Evolutionary conservation across 2,329 filamentous ascomycete species (phyloP).

Genomic region (Sphaerulina musiva): DNA sequence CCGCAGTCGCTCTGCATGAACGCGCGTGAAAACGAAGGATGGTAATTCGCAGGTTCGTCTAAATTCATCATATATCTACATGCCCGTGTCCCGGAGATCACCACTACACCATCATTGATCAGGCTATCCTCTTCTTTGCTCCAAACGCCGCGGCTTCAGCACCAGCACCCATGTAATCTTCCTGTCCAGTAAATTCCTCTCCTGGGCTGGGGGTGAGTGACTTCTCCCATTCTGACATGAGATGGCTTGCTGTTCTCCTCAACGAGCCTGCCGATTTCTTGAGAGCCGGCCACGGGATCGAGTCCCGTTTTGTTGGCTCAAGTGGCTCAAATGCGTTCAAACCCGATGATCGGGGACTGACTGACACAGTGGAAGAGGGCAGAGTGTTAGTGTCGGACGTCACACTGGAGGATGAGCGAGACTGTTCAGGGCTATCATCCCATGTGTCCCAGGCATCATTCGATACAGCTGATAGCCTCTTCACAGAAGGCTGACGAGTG

Average conservation of each 20-base stretch:
- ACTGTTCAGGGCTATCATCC: constrained; percentile 26
- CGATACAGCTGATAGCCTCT: constrained; percentile 13
- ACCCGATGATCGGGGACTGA: constrained; percentile 21
- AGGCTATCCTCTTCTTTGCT: constrained; percentile 12
- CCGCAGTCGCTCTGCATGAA: no score
- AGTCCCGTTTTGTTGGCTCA: constrained; percentile 33
- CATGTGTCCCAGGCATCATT: constrained; percentile 31
- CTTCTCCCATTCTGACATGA: constrained; percentile 90
- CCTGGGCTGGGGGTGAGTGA: constrained; percentile 48
- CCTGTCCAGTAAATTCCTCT: constrained; percentile 21
- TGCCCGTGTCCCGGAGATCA: neutral
- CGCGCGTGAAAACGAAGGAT: neutral
- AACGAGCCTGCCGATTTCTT: constrained; percentile 64
- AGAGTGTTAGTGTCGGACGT: constrained; percentile 25
- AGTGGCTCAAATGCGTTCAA: constrained; percentile 11
- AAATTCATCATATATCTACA: constrained; percentile 4
- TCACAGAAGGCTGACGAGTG: constrained; percentile 20
- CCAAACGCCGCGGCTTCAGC: constrained; percentile 24
- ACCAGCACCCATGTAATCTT: constrained; percentile 26
- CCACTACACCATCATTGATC: neutral
- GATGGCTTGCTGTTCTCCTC: constrained; percentile 71
- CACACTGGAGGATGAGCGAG: constrained; percentile 22
- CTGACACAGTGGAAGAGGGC: constrained; percentile 23
- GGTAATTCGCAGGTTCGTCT: neutral
- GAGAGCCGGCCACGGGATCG: constrained; percentile 61